phyloP scores from a whole-genome alignment of 192 early-diverging fungal species.

The Coemansia sp. region DNA sequence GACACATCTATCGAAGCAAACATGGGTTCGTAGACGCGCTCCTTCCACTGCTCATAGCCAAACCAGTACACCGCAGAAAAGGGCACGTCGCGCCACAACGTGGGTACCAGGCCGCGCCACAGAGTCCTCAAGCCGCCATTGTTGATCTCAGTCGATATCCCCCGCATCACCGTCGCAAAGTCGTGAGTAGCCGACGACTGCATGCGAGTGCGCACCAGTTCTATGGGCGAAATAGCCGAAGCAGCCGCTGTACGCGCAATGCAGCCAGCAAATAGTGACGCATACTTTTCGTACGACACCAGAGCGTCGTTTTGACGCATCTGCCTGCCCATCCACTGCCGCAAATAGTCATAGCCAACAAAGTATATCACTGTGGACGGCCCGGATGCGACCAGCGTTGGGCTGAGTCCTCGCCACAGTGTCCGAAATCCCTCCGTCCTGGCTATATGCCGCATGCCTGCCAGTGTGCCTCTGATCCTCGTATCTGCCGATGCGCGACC shows the following conservation, averaged over 20 bases:
- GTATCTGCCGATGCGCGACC: not conserved
- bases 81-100: conserved; percentile 92
- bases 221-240: conserved; percentile 81
- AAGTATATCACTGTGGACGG: conserved; percentile 94
- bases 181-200: conserved; percentile 69
- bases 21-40: conserved; percentile 31
- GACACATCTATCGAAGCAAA: conserved; percentile 7
- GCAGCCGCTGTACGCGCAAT: conserved; percentile 76
- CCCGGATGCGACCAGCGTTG: conserved; percentile 84
- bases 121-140: conserved; percentile 61
- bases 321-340: conserved; percentile 53
- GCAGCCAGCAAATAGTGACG: conserved; percentile 74
- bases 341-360: conserved; percentile 87
- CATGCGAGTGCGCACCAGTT: conserved; percentile 89
- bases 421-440: conserved; percentile 73
- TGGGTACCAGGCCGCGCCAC: conserved; percentile 86
- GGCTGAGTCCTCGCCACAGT: conserved; percentile 85
- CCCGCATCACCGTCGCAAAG: conserved; percentile 59
- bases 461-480: conserved; percentile 53
- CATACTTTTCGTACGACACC: conserved; percentile 53
- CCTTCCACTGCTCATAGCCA: conserved; percentile 79
- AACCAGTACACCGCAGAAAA: conserved; percentile 97
- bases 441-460: conserved; percentile 74
- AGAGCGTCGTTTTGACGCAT: conserved; percentile 21
- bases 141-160: conserved; percentile 62